A percentile compares a stretch with the other conserved stretches of the same genome.
Conservation (phyloP, 257 asterid genomes). For the Primulina eburnea region DNA sequence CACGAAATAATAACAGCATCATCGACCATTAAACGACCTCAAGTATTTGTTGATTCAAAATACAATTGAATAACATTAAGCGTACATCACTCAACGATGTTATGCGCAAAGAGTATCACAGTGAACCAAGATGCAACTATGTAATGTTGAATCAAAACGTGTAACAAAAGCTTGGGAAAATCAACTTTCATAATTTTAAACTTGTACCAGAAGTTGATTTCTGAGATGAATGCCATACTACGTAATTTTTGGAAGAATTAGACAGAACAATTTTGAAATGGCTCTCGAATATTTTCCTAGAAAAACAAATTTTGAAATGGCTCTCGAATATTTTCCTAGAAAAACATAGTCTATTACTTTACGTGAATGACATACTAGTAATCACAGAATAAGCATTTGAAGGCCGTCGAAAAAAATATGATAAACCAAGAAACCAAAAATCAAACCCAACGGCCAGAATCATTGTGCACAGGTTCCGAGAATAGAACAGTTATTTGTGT, state of each 20-base stretch:
- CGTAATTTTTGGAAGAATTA: neutral
- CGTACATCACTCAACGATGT: neutral
- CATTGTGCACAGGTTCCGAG: neutral
- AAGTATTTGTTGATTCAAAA: slow-evolving; percentile 8
- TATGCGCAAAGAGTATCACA: neutral
- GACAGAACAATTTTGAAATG: neutral
- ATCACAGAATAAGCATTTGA: neutral
- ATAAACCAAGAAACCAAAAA: neutral
- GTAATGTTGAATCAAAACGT: slow-evolving; percentile 6
- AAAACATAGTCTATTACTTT: neutral
- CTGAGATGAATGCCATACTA: neutral
- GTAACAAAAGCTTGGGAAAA: slow-evolving; percentile 5
- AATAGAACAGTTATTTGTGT: neutral
- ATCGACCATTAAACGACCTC: slow-evolving; percentile 12
- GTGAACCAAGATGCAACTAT: slow-evolving; percentile 9
- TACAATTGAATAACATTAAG: slow-evolving; percentile 17
- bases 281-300: neutral
- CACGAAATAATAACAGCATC: neutral
- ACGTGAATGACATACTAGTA: slow-evolving; percentile 6
- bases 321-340: slow-evolving; percentile 7
- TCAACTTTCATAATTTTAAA: neutral
- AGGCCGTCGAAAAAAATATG: neutral
- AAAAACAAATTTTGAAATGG: too few species aligned
- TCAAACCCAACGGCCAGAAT: neutral
- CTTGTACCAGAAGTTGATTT: slow-evolving; percentile 3